phyloP scores from a whole-genome alignment of 2,329 filamentous ascomycete genomes.

The Graphium sp. region DNA sequence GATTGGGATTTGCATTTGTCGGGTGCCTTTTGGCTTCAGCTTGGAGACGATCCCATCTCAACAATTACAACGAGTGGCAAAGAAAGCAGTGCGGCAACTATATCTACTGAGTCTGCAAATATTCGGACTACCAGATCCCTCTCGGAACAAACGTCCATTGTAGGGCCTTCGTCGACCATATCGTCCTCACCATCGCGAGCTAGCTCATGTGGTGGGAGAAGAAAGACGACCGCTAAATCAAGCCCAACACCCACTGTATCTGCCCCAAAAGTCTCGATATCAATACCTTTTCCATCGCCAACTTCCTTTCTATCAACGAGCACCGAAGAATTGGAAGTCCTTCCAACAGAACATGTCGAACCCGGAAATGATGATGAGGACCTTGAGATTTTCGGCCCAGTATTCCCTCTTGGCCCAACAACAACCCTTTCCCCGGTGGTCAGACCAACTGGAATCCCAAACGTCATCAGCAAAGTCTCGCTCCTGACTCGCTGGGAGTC shows the following conservation, averaged over 20 bases:
- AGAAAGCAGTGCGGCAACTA: too few species aligned
- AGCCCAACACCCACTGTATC: slow-evolving; percentile 5
- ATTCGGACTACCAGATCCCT: too few species aligned
- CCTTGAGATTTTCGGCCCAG: too few species aligned
- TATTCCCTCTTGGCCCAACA: too few species aligned
- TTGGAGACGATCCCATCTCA: slow-evolving; percentile 6
- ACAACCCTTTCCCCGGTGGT: too few species aligned
- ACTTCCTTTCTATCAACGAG: neutral
- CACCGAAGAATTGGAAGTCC: neutral
- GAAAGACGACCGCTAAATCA: slow-evolving; percentile 6
- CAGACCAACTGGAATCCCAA: neutral
- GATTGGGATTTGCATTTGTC: slow-evolving; percentile 7
- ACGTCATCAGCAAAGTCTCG: too few species aligned
- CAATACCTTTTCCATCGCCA: neutral
- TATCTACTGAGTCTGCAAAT: too few species aligned
- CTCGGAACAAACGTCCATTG: slow-evolving; percentile 3
- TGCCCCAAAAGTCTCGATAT: neutral
- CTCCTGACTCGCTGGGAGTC: too few species aligned
- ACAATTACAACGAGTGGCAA: too few species aligned
- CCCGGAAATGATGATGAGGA: too few species aligned
- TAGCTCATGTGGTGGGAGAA: slow-evolving; percentile 4
- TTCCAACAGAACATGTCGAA: neutral
- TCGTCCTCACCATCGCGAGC: slow-evolving; percentile 1
- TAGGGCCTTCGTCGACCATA: slow-evolving; percentile 1
- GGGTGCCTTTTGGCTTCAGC: slow-evolving; percentile 7